These are phyloP conservation scores for Pseudophaeomoniella oleicola DNA, from an alignment of 2,329 filamentous ascomycete species.

Conservation along the genomic window DNA sequence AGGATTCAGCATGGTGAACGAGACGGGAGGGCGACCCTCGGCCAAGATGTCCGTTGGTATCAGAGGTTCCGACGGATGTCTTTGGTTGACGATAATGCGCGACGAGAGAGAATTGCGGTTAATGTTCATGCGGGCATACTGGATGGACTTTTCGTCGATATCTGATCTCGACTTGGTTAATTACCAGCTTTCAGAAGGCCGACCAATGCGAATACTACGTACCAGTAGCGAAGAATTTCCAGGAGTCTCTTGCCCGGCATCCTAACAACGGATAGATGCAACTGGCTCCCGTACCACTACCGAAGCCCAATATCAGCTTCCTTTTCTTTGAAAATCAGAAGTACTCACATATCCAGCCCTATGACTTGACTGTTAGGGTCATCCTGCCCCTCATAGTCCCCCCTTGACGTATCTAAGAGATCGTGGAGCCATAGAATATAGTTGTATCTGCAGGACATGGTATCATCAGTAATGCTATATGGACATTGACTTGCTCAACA, in stretches of 20 bases:
- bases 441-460: slow-evolving; percentile 54
- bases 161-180: no score
- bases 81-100: slow-evolving; percentile 50
- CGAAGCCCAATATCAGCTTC: neutral
- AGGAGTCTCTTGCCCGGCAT: slow-evolving; percentile 50
- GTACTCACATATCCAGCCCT: slow-evolving; percentile 59
- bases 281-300: slow-evolving; percentile 70
- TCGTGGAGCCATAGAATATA: slow-evolving; percentile 83
- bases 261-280: slow-evolving; percentile 82
- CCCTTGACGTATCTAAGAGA: slow-evolving; percentile 56
- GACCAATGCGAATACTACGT: no score
- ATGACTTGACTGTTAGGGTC: slow-evolving; percentile 40
- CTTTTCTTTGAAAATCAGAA: neutral
- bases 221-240: slow-evolving; percentile 59
- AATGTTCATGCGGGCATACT: slow-evolving; percentile 54
- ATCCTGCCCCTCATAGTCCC: slow-evolving; percentile 33
- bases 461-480: slow-evolving; percentile 14
- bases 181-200: no score
- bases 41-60: slow-evolving; percentile 37
- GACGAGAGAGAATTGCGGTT: slow-evolving; percentile 46
- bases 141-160: slow-evolving; percentile 56
- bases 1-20: slow-evolving; percentile 83
- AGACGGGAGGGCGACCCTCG: slow-evolving; percentile 8
- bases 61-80: slow-evolving; percentile 36
- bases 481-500: slow-evolving; percentile 5